Base-by-base conservation (phyloP, 2,329 filamentous ascomycete genomes). In the Nannizzia gypsea region DNA sequence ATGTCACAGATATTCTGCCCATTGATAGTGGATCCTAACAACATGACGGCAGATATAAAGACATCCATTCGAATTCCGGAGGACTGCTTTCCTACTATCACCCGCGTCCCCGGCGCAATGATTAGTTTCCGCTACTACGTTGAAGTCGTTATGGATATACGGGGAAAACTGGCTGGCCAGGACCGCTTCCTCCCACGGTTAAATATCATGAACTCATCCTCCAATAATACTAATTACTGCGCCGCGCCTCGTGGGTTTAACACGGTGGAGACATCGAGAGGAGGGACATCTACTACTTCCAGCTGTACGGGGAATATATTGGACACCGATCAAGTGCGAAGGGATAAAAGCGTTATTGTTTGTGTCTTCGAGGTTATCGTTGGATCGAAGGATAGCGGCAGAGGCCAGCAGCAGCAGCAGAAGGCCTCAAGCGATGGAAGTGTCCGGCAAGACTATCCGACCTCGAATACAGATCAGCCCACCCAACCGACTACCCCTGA, bases 81-180 rank as follows among this genome's bases (percentile, higher is more conserved):
- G 64, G 89, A 96, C 68, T 85, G 85, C 0, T 97, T 97, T 66
- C 92, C 93, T 0, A 96, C 91, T 1, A 97, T 97, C 63, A 85
- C 84, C 28, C 86, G 86, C 59, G 90, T 96, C 0, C 93, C 93
- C 0, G 90, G 92, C 2, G 86, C 89, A 36, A 93, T 97, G 85
- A 93, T 99, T 64, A 90, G 86, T 66, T 97, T 99, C 77, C 89
- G 87, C 66, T 97, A 99, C 69, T 89, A 91, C 65, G 81, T 96
- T 20, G 93, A 99, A 72, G 89, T 96, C 1, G 86, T 97, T 28
- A 83, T 96, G 22, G 93, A 99, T 69, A 80, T 97, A 0, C 91
- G 93, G 54, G 92, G 92, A 40, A 93, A 90, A 70, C 76, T 96
- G 44, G 83, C 86, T 1, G 83, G 83, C n/a, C 84, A 90, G 57